Percentiles rank a stretch among this genome's conserved stretches.
Conservation (phyloP, 1,284 basidiomycete genomes). For the Malassezia japonica region DNA sequence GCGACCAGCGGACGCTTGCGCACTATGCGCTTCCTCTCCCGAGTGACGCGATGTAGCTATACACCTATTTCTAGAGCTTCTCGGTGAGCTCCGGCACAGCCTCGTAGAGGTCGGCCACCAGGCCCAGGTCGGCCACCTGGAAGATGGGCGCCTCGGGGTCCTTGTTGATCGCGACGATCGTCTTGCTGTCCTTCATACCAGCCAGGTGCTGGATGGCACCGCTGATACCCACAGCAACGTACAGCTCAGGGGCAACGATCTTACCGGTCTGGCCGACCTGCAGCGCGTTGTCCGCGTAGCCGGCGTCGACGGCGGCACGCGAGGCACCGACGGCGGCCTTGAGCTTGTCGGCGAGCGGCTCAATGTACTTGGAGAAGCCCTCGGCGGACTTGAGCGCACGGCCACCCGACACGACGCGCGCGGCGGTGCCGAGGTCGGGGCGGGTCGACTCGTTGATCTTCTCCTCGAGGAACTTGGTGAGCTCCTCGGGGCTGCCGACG, state of each 20-base stretch:
- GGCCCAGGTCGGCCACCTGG: slow-evolving; percentile 91
- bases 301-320: slow-evolving; percentile 92
- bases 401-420: slow-evolving; percentile 85
- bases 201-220: slow-evolving; percentile 98
- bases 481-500: slow-evolving; percentile 54
- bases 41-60: background rate
- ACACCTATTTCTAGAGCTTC: slow-evolving; percentile 9
- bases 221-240: slow-evolving; percentile 91
- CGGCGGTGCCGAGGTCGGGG: slow-evolving; percentile 80
- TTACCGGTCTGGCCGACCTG: slow-evolving; percentile 99
- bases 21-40: background rate
- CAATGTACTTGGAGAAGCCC: slow-evolving; percentile 75
- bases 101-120: slow-evolving; percentile 59
- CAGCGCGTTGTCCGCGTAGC: slow-evolving; percentile 93
- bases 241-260: slow-evolving; percentile 67
- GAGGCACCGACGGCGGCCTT: slow-evolving; percentile 95
- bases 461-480: slow-evolving; percentile 67
- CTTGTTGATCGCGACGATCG: slow-evolving; percentile 99
- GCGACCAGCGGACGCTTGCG: slow-evolving; percentile 3
- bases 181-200: slow-evolving; percentile 98
- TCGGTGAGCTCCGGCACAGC: slow-evolving; percentile 46
- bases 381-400: slow-evolving; percentile 89
- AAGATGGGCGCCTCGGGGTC: slow-evolving; percentile 97
- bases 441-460: slow-evolving; percentile 81
- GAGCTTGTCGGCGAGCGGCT: slow-evolving; percentile 84